Evolutionary conservation across 768 basidiomycete genomes (phyloP).

Genomic region (Cyclocybe cylindracea): DNA sequence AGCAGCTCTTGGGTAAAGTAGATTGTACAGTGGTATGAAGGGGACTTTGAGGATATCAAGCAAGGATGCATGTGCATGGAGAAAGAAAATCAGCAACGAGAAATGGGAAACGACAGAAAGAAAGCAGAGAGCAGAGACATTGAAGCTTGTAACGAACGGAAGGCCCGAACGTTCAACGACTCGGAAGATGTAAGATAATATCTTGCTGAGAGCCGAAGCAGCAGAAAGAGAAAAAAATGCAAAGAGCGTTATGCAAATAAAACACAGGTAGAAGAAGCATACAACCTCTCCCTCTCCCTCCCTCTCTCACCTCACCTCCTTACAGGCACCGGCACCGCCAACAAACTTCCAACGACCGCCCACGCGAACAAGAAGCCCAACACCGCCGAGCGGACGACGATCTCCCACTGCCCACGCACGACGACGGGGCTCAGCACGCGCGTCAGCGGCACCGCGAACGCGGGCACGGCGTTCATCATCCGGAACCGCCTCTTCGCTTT

Average conservation of each 20-base stretch:
- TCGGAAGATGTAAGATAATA: no score
- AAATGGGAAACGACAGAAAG: not conserved
- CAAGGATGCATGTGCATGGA: not conserved
- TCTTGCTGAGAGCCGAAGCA: not conserved
- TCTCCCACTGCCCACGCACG: conserved; percentile 81
- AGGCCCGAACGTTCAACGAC: no score
- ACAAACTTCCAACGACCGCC: conserved; percentile 37
- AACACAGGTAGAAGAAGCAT: no score
- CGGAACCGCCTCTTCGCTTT: conserved; percentile 41
- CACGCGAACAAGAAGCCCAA: conserved; percentile 48
- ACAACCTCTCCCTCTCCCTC: no score
- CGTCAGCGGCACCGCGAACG: conserved; percentile 72
- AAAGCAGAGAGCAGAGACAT: not conserved
- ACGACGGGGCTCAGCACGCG: conserved; percentile 69
- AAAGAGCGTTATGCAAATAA: not conserved
- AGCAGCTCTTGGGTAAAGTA: no score
- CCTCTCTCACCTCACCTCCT: not conserved
- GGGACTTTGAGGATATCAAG: no score
- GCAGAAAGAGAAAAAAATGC: not conserved
- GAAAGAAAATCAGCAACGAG: not conserved
- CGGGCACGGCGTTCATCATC: conserved; percentile 58
- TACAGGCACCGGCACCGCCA: conserved; percentile 36
- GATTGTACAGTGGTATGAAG: no score
- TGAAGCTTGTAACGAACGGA: not conserved
- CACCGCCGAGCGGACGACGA: conserved; percentile 61